Percentiles rank a stretch among this genome's conserved stretches.
Evolutionary conservation across 2,329 filamentous ascomycete genomes (phyloP).

Genomic region (Colletotrichum sp.): DNA sequence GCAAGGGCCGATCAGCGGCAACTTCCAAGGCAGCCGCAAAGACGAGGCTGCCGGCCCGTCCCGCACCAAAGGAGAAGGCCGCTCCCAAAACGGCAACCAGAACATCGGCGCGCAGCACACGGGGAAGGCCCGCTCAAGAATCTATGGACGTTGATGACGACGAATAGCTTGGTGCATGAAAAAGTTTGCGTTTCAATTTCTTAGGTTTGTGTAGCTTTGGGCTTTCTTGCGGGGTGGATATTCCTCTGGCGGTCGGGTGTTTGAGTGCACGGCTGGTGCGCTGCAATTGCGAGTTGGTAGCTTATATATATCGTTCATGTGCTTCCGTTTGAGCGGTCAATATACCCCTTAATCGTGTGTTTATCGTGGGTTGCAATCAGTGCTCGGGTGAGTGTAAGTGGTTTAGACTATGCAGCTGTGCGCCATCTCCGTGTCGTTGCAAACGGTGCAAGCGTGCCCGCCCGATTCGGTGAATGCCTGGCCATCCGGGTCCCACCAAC

Average conservation of each 20-base stretch:
- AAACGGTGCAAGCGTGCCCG: background rate
- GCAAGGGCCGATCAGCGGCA: constrained; percentile 11
- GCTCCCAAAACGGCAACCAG: constrained; percentile 7
- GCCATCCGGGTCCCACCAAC: background rate
- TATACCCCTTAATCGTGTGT: background rate
- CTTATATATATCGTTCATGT: background rate
- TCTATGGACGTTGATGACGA: constrained; percentile 41
- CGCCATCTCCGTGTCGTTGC: background rate
- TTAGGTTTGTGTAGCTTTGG: constrained; percentile 6
- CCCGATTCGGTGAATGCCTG: background rate
- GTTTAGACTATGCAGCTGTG: background rate
- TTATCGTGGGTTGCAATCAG: background rate
- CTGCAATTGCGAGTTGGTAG: background rate
- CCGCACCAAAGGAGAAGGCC: constrained; percentile 21
- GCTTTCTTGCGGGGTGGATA: background rate
- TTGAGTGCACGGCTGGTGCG: background rate
- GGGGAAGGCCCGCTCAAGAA: constrained; percentile 30
- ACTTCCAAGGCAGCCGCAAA: constrained; percentile 9
- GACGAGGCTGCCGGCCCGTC: constrained; percentile 19
- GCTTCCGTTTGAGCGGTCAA: background rate
- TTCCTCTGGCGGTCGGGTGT: background rate
- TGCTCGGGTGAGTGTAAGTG: background rate
- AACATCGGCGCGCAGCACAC: constrained; percentile 16
- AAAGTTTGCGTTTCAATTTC: background rate
- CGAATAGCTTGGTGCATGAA: constrained; percentile 16